Conservation (phyloP, 73 alveolate species). For the Paraurostyla sp. region DNA sequence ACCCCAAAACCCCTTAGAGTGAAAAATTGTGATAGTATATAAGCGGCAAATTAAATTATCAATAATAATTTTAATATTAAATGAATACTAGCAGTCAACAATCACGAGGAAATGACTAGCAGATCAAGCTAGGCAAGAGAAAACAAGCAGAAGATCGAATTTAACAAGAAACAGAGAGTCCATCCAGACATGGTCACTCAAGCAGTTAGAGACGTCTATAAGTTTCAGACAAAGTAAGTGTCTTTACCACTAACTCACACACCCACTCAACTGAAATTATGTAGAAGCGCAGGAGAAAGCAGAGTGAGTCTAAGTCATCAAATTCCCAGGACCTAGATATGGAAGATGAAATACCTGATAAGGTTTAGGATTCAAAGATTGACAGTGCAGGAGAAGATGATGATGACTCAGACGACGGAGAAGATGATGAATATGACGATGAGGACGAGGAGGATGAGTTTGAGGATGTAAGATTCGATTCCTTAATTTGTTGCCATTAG, state of each 20-base stretch:
- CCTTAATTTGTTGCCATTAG: conserved; percentile 27
- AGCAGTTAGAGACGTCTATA: background rate
- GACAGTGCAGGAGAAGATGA: conserved; percentile 13
- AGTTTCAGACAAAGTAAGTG: conserved; percentile 5
- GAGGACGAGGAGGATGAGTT: conserved; percentile 57
- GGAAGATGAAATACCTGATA: too few relatives aligned
- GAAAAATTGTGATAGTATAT: too few relatives aligned
- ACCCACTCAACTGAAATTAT: background rate
- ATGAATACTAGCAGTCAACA: too few relatives aligned
- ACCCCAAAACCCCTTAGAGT: too few relatives aligned
- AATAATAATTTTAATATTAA: too few relatives aligned
- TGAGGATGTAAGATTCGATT: conserved; percentile 31
- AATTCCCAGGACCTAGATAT: background rate
- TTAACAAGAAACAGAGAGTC: conserved; percentile 11
- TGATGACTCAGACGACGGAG: conserved; percentile 14
- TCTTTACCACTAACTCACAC: background rate
- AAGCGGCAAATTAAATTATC: too few relatives aligned
- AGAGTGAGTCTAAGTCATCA: conserved; percentile 38
- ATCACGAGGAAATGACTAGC: too few relatives aligned
- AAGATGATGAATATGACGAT: conserved; percentile 47
- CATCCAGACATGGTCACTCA: background rate
- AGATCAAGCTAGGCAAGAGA: conserved; percentile 18
- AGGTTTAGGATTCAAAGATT: background rate
- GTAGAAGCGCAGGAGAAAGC: conserved; percentile 30
- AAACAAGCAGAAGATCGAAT: conserved; percentile 11